Conservation (phyloP, 805 yeast species). For the Yamadazyma scolyti region DNA sequence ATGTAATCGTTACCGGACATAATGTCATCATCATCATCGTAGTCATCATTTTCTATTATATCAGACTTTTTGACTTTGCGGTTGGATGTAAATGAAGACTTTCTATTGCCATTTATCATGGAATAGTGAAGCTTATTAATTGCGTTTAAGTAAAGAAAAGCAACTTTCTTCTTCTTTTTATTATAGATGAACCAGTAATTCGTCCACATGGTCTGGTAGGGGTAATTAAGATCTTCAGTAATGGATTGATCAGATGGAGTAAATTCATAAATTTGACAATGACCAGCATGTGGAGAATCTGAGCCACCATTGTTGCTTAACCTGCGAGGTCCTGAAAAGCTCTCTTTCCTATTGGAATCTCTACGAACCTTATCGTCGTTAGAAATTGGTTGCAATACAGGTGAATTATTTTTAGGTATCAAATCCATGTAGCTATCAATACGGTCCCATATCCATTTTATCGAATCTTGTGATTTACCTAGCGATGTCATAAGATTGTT, state of each 20-base stretch:
- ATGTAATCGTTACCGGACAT: slow-evolving; percentile 17
- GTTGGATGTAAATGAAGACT: slow-evolving; percentile 11
- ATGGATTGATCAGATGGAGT: slow-evolving; percentile 60
- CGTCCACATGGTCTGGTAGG: slow-evolving; percentile 59
- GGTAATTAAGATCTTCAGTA: slow-evolving; percentile 51
- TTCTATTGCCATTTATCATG: slow-evolving; percentile 21
- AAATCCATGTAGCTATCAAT: slow-evolving; percentile 80
- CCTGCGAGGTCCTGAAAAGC: slow-evolving; percentile 2
- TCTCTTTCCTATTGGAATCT: slow-evolving; percentile 2
- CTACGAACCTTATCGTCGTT: neutral
- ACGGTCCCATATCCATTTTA: slow-evolving; percentile 83
- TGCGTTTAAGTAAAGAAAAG: slow-evolving; percentile 69
- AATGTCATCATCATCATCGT: slow-evolving; percentile 22
- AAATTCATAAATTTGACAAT: slow-evolving; percentile 61
- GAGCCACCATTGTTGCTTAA: slow-evolving; percentile 10
- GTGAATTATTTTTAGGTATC: slow-evolving; percentile 23
- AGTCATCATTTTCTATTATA: slow-evolving; percentile 13
- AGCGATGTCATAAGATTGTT: slow-evolving; percentile 66
- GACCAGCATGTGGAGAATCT: slow-evolving; percentile 25
- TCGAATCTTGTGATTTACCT: slow-evolving; percentile 38
- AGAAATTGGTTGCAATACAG: neutral
- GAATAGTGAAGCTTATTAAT: slow-evolving; percentile 39
- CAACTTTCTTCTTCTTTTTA: slow-evolving; percentile 87
- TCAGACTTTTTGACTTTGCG: slow-evolving; percentile 8
- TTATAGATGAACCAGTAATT: slow-evolving; percentile 90